A percentile compares a stretch with the other conserved stretches of the same genome.
Evolutionary conservation across 2,329 filamentous ascomycete genomes (phyloP).

Genomic region (Penicillium sp.): DNA sequence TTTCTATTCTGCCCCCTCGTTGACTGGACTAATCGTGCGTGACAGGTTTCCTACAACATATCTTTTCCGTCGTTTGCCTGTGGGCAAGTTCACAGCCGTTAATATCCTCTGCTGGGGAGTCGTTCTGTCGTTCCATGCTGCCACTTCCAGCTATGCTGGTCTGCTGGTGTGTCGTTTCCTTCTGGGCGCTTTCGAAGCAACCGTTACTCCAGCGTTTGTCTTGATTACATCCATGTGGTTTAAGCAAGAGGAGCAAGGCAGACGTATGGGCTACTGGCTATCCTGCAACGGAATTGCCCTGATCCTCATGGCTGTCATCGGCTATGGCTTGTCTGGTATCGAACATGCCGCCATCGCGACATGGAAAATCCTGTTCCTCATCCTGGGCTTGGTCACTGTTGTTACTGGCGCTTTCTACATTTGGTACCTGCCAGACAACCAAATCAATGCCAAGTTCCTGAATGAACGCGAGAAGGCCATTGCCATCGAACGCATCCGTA

Average conservation of each 20-base stretch:
- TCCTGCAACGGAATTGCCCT: constrained; percentile 65
- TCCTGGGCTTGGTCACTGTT: constrained; percentile 61
- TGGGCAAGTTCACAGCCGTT: constrained; percentile 45
- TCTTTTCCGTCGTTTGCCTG: constrained; percentile 45
- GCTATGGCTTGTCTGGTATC: constrained; percentile 59
- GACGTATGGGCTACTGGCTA: constrained; percentile 53
- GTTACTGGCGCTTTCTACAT: constrained; percentile 53
- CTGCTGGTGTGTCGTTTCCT: constrained; percentile 48
- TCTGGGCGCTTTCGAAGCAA: constrained; percentile 46
- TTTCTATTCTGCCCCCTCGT: constrained; percentile 49
- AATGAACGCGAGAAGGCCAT: constrained; percentile 51
- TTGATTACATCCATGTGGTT: constrained; percentile 56
- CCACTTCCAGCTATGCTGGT: constrained; percentile 40
- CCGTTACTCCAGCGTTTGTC: constrained; percentile 44
- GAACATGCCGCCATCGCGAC: constrained; percentile 52
- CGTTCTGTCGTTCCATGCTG: constrained; percentile 46
- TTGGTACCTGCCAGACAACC: constrained; percentile 52
- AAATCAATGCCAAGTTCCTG: constrained; percentile 52
- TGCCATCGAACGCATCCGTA: constrained; percentile 46
- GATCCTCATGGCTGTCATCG: constrained; percentile 67
- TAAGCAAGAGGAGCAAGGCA: constrained; percentile 49
- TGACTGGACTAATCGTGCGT: constrained; percentile 38
- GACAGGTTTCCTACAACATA: constrained; percentile 50
- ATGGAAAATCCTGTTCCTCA: constrained; percentile 63
- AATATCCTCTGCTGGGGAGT: constrained; percentile 35